phyloP scores from a whole-genome alignment of 73 alveolate species.

The Uronychia binucleata region DNA sequence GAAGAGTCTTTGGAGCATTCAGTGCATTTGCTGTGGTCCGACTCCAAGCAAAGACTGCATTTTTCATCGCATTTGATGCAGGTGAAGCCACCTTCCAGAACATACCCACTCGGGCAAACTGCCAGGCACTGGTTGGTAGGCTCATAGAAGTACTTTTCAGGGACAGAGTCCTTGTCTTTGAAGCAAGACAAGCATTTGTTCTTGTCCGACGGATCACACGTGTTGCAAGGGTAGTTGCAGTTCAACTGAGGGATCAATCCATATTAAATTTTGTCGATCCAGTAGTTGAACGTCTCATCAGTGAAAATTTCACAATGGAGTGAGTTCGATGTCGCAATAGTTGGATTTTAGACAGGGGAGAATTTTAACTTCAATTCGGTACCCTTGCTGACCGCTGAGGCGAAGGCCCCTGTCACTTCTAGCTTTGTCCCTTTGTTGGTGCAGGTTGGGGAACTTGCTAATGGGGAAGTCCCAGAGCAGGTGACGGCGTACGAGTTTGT shows the following conservation, averaged over 20 bases:
- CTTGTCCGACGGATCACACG: slow-evolving; percentile 11
- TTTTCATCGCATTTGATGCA: not conserved
- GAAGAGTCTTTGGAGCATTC: slow-evolving; percentile 3
- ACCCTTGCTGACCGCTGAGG: not conserved
- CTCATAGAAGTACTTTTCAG: not conserved
- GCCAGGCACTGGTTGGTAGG: not conserved
- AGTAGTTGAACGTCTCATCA: not conserved
- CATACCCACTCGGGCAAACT: not conserved
- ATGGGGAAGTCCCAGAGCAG: not conserved
- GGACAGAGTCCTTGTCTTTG: not conserved
- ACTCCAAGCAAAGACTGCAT: not conserved
- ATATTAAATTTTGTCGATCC: not conserved
- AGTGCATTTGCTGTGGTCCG: not conserved
- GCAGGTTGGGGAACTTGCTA: not conserved
- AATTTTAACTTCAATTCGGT: not conserved
- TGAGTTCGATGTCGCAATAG: not conserved
- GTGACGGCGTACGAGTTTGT: too few species aligned
- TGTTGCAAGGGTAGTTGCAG: slow-evolving; percentile 55
- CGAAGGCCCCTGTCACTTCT: not conserved
- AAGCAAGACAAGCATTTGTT: slow-evolving; percentile 31
- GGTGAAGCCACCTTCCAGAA: slow-evolving; percentile 1
- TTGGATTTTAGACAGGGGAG: slow-evolving; percentile 4
- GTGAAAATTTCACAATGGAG: not conserved
- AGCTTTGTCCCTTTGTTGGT: not conserved
- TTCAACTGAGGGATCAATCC: slow-evolving; percentile 33